A percentile compares a stretch with the other conserved stretches of the same genome.
These are phyloP conservation scores for Letharia lupina DNA, from an alignment of 495 filamentous ascomycete species.

Conservation along the genomic window DNA sequence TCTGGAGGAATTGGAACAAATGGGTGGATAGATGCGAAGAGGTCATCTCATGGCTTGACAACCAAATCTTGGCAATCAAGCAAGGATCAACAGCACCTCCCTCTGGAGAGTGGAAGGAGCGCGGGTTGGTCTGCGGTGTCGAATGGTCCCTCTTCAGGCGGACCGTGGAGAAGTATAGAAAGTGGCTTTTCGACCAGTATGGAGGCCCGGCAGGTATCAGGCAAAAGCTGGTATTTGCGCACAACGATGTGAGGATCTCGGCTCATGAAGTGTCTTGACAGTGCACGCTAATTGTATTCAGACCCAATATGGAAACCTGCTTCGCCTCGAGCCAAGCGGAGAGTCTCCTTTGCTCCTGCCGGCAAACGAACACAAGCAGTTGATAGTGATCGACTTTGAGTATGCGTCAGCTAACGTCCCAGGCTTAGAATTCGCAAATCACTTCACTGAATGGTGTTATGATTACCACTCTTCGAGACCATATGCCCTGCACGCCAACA, in stretches of 20 bases:
- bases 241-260: slow-evolving; percentile 74
- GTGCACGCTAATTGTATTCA: slow-evolving; percentile 32
- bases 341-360: slow-evolving; percentile 85
- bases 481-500: slow-evolving; percentile 55
- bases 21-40: slow-evolving; percentile 78
- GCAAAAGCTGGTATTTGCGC: slow-evolving; percentile 78
- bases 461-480: slow-evolving; percentile 75
- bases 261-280: background rate
- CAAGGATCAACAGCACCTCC: slow-evolving; percentile 31
- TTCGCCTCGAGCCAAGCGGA: slow-evolving; percentile 74
- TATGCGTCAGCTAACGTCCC: slow-evolving; percentile 86
- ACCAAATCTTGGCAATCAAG: slow-evolving; percentile 46
- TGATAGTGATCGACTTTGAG: slow-evolving; percentile 97
- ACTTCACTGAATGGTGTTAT: slow-evolving; percentile 97
- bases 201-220: slow-evolving; percentile 58
- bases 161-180: slow-evolving; percentile 39
- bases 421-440: slow-evolving; percentile 92
- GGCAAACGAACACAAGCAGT: slow-evolving; percentile 84
- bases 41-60: slow-evolving; percentile 68
- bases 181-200: slow-evolving; percentile 36
- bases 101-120: slow-evolving; percentile 51
- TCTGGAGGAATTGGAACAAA: slow-evolving; percentile 92
- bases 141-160: slow-evolving; percentile 72
- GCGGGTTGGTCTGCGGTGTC: slow-evolving; percentile 74
- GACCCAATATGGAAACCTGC: slow-evolving; percentile 98